phyloP scores from a whole-genome alignment of 2,329 filamentous ascomycete genomes.

The Colletotrichum lini region DNA sequence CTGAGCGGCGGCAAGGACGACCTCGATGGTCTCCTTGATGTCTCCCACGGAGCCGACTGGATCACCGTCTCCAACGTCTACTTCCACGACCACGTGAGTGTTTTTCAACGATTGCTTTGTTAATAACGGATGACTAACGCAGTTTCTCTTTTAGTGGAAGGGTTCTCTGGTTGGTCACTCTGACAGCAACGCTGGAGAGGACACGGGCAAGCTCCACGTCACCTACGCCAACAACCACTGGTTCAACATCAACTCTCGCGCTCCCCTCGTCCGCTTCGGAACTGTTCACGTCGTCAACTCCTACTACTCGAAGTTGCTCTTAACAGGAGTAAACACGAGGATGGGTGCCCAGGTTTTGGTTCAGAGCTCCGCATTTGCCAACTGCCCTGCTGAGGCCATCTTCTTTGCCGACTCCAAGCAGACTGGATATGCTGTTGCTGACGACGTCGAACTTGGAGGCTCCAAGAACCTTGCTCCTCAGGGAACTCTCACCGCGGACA shows the following conservation, averaged over 20 bases:
- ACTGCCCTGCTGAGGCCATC: constrained; percentile 50
- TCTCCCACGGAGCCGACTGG: constrained; percentile 60
- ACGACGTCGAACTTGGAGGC: constrained; percentile 58
- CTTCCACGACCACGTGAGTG: constrained; percentile 58
- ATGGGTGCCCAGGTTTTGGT: constrained; percentile 67
- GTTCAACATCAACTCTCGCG: constrained; percentile 72
- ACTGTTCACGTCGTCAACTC: constrained; percentile 65
- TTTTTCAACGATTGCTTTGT: neutral
- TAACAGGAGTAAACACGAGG: constrained; percentile 68
- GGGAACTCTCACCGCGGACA: constrained; percentile 62
- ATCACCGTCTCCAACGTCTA: constrained; percentile 60
- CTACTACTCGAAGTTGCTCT: constrained; percentile 61
- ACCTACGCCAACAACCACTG: constrained; percentile 75
- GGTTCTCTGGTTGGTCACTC: constrained; percentile 73
- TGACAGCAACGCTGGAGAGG: constrained; percentile 70
- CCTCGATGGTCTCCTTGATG: constrained; percentile 61
- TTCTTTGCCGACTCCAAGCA: constrained; percentile 55
- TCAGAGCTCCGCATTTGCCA: constrained; percentile 65
- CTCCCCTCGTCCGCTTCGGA: constrained; percentile 73
- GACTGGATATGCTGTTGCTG: constrained; percentile 55
- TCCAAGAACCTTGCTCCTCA: constrained; percentile 61
- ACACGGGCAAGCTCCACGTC: constrained; percentile 70
- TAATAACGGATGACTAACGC: constrained; percentile 45
- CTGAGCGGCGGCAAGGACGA: constrained; percentile 57
- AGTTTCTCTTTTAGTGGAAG: constrained; percentile 60